Evolutionary conservation across 2,329 filamentous ascomycete species (phyloP), one percentile per base, ranked within the genome.

Genomic region (Scytalidium lignicola): DNA sequence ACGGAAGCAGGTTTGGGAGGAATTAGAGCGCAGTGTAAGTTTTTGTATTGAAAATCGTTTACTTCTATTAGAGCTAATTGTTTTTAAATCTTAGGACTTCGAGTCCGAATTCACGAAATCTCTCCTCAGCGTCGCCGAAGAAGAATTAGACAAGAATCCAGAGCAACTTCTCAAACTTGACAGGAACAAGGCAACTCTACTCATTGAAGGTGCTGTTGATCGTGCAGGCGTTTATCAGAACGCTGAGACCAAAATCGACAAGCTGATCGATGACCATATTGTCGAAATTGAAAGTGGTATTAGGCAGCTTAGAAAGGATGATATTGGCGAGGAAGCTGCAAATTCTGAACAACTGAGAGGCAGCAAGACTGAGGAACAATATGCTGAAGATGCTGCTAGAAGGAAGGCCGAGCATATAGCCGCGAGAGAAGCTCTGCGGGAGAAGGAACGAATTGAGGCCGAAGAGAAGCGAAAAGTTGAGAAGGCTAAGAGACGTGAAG

Each of bases 191-290:
- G 85, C 87, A 3, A 82, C 84, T 1, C 81, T 86, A 0, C 76
- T 95, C 3, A 83, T 91, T 39, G 86, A 91, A 64, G 88, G 88
- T 49, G 86, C 86, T 1, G 79, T 89, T 17, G 87, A 91, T 60
- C 81, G 88, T 52, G 85, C 82, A 18, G 85, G 86, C 21, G 81
- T 90, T 22, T 93, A 92, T 60, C 80, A 85, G 51, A 80, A 80
- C 57, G 86, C 85, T 0, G 81, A 88, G 58, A 74, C 77, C 7
- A 79, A 83, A 44, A 82, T 91, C 44, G 79, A 83, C 51, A 72
- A 77, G 22, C 73, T 90, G 51, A 86, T 92, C 50, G 81, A 88
- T 59, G 63, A 70, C 47, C 67, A 75, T 54, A 75, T 83, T 43
- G 72, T 72, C 9, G 78, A 82, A 21, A 88, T 90, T 51, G 84